Evolutionary conservation across 805 yeast genomes (phyloP), one percentile per base, ranked within the genome.

Genomic region (Priceomyces medius): DNA sequence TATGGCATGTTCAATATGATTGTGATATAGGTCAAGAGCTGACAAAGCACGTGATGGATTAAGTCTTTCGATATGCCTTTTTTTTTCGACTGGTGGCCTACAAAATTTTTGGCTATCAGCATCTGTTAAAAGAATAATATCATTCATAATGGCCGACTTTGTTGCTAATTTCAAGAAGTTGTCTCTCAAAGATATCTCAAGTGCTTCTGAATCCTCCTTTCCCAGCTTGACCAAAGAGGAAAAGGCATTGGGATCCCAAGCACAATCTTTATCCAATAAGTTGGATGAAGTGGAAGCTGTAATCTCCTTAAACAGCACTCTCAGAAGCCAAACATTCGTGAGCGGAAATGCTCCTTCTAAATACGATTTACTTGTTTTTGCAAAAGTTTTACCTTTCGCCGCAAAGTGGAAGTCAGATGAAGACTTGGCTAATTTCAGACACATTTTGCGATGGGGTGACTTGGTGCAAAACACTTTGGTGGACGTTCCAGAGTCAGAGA

Each of bases 391-490:
- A 54, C 85, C 89, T 36, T 46, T 79, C 29, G 79, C 85, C 29
- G 68, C 71, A 40, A 65, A 73, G 46, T 78, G 87, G 77, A 65
- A 76, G 18, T 59, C 78, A 8, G 53, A 61, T 34, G 81, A 77
- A 26, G 78, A 81, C 31, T 66, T 81, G 50, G 80, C 83, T 36
- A 64, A 74, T 36, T 71, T 73, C 62, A 85, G 97, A 76, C 97
- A 91, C 65, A 73, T 91, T 44, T 67, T 88, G 46, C 85, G 99
- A 76, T 93, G 98, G 98, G 79, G 80, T 18, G 97, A 90, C 55
- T 77, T 87, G 53, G 67, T 93, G 45, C 98, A 93, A 70, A 79
- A 82, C 56, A 68, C 81, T 24, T 63, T 80, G 49, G 73, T 76
- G 37, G 55, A 55, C 12, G 77, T 83, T 24, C 74, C 79, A 39